phyloP scores from a whole-genome alignment of 495 filamentous ascomycete genomes.

The Jackrogersella minutella region DNA sequence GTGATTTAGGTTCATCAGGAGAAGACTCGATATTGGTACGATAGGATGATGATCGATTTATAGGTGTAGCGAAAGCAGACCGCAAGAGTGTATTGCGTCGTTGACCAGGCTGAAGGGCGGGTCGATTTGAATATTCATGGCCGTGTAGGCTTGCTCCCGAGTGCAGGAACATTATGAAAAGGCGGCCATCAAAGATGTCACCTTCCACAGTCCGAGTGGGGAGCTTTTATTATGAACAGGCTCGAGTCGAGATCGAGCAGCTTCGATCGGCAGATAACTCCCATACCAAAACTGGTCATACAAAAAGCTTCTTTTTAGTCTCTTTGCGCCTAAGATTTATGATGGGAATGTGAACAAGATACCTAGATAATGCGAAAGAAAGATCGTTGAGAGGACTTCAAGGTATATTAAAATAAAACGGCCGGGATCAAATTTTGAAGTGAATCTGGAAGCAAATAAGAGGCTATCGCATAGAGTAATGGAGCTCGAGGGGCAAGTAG shows the following conservation, averaged over 20 bases:
- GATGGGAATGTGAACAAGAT: background rate
- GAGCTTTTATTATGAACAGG: conserved; percentile 18
- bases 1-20: conserved; percentile 16
- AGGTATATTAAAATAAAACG: background rate
- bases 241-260: conserved; percentile 15
- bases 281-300: conserved; percentile 11
- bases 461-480: conserved; percentile 5
- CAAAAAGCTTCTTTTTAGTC: conserved; percentile 13
- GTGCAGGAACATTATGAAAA: conserved; percentile 56
- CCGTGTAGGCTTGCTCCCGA: conserved; percentile 61
- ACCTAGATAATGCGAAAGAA: background rate
- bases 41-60: conserved; percentile 37
- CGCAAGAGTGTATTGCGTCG: conserved; percentile 54
- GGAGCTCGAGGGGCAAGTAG: conserved; percentile 5
- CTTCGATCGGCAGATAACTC: conserved; percentile 19
- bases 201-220: conserved; percentile 19
- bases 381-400: background rate
- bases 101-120: conserved; percentile 49
- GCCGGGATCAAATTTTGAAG: conserved; percentile 3
- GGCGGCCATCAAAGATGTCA: conserved; percentile 27
- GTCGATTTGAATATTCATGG: conserved; percentile 61
- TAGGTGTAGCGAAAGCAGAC: conserved; percentile 49
- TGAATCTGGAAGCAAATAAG: background rate
- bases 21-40: conserved; percentile 18
- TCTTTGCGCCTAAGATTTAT: background rate